phyloP scores from a whole-genome alignment of 2,329 filamentous ascomycete species.

The Ophiostoma triangulosporum region DNA sequence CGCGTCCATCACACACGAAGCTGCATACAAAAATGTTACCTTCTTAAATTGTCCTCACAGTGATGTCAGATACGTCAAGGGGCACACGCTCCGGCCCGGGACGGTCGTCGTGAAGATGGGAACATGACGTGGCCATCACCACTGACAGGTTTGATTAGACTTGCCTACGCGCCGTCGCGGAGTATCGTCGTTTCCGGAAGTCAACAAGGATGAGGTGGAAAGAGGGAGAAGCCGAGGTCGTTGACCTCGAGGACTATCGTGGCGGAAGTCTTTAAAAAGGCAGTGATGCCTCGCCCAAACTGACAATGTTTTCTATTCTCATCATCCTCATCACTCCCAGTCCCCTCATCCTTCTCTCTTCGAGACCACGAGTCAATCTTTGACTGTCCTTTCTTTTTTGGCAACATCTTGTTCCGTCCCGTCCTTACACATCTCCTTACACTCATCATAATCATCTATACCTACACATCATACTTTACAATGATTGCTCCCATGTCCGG shows the following conservation, averaged over 20 bases:
- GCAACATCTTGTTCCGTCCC: not conserved
- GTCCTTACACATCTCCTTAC: not conserved
- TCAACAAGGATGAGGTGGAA: not conserved
- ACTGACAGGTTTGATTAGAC: not conserved
- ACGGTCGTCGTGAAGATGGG: not conserved
- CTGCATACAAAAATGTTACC: not conserved
- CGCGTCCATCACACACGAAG: not conserved
- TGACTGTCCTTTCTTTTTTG: not conserved
- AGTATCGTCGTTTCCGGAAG: not conserved
- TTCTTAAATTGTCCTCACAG: not conserved
- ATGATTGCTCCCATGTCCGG: not conserved
- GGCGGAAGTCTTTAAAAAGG: not conserved
- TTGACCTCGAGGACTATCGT: not conserved
- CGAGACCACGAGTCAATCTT: not conserved
- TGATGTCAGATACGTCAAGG: not conserved
- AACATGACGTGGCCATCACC: not conserved
- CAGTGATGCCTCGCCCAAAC: not conserved
- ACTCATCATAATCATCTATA: too few relatives aligned
- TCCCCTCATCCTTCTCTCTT: not conserved
- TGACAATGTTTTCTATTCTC: not conserved
- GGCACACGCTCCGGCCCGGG: not conserved
- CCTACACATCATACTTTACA: too few relatives aligned
- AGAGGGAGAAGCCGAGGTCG: not conserved
- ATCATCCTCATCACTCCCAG: not conserved
- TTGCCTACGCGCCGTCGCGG: not conserved